Evolutionary conservation across 768 basidiomycete genomes (phyloP).

Genomic region (Coprinopsis marcescibilis): DNA sequence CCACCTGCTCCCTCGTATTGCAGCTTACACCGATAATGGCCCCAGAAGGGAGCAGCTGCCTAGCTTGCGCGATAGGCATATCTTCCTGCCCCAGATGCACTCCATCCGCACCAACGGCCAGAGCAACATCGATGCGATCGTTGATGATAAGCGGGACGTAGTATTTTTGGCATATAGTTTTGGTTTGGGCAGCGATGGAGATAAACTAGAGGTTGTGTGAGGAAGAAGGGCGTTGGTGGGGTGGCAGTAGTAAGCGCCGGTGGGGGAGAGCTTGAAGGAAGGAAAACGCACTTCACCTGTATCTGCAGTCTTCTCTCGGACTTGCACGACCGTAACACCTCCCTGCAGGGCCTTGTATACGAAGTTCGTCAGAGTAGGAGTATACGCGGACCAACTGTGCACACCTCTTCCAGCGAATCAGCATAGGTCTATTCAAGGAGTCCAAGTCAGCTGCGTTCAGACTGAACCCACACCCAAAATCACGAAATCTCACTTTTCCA

Average conservation of each 20-base stretch:
- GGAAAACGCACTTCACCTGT: slow-evolving; percentile 66
- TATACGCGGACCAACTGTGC: slow-evolving; percentile 5
- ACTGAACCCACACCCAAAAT: slow-evolving; percentile 5
- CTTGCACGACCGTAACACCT: slow-evolving; percentile 86
- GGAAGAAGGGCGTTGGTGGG: slow-evolving; percentile 1
- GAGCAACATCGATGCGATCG: slow-evolving; percentile 81
- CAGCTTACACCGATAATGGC: slow-evolving; percentile 81
- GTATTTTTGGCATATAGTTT: slow-evolving; percentile 69
- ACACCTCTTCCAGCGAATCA: slow-evolving; percentile 70
- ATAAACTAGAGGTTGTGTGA: slow-evolving; percentile 54
- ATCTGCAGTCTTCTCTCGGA: slow-evolving; percentile 80
- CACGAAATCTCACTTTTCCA: slow-evolving; percentile 50
- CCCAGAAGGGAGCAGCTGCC: slow-evolving; percentile 58
- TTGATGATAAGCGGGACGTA: slow-evolving; percentile 82
- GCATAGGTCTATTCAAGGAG: slow-evolving; percentile 49
- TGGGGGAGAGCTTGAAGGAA: not conserved
- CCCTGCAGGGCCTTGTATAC: slow-evolving; percentile 64
- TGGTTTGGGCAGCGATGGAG: slow-evolving; percentile 61
- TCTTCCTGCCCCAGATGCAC: slow-evolving; percentile 90
- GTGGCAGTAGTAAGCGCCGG: not conserved
- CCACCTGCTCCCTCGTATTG: slow-evolving; percentile 60
- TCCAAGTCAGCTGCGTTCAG: slow-evolving; percentile 8
- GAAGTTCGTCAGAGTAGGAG: not conserved
- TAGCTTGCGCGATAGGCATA: slow-evolving; percentile 64
- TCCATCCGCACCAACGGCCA: slow-evolving; percentile 70